These are phyloP conservation scores for Saccharomycopsis guyanensis DNA, from an alignment of 805 yeast species.

Conservation along the genomic window DNA sequence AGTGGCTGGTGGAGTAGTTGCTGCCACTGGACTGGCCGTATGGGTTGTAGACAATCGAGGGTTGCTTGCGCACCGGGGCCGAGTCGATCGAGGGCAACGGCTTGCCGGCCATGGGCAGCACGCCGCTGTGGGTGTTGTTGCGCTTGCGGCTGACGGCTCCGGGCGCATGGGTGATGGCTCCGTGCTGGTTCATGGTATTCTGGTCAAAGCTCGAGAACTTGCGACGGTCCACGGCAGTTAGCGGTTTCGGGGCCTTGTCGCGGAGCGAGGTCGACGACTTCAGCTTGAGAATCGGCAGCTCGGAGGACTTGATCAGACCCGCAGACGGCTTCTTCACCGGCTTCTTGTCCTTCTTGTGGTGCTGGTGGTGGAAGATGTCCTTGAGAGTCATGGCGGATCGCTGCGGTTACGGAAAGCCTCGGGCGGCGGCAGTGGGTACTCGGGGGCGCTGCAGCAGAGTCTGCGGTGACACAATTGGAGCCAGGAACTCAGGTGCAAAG, in stretches of 20 bases:
- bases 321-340: too few relatives aligned
- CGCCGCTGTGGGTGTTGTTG: not conserved
- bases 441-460: too few relatives aligned
- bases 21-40: conserved; percentile 11
- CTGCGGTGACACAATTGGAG: too few relatives aligned
- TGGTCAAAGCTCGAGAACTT: not conserved
- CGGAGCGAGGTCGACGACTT: not conserved
- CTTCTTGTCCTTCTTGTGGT: conserved; percentile 4
- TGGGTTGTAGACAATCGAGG: conserved; percentile 15
- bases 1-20: conserved; percentile 4
- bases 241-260: not conserved
- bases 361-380: conserved; percentile 3
- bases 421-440: too few relatives aligned
- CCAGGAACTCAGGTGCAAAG: too few relatives aligned
- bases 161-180: conserved; percentile 17
- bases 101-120: not conserved
- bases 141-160: conserved; percentile 5
- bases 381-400: conserved; percentile 5
- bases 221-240: not conserved
- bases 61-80: conserved; percentile 7
- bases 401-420: too few relatives aligned
- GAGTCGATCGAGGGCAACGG: conserved; percentile 19
- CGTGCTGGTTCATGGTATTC: not conserved
- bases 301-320: not conserved
- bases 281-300: not conserved